Evolutionary conservation across 345 rosid genomes (phyloP).

Genomic region (Kernera saxatilis): DNA sequence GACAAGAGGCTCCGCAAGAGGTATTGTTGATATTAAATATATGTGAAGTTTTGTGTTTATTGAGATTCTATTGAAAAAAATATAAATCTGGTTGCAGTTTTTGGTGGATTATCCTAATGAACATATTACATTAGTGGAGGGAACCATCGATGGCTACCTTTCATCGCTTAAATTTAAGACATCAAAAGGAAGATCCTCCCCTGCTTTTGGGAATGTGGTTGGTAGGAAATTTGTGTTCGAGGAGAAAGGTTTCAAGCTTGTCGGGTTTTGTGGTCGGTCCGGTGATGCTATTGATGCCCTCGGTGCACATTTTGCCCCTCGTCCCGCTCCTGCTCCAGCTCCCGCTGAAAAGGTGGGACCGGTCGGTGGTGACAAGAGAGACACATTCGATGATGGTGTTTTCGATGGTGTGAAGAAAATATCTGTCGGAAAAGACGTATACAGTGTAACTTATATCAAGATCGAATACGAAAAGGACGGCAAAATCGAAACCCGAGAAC

Average conservation of each 20-base stretch:
- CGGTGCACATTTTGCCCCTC: constrained; percentile 10
- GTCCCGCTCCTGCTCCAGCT: background rate
- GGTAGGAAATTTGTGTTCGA: constrained; percentile 20
- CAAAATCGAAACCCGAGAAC: background rate
- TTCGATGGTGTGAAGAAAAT: background rate
- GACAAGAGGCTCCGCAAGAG: background rate
- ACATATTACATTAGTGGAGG: constrained; percentile 19
- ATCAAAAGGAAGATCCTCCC: constrained; percentile 13
- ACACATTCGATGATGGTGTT: constrained; percentile 5
- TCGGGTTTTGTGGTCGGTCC: constrained; percentile 17
- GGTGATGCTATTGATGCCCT: constrained; percentile 10
- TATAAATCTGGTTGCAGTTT: background rate
- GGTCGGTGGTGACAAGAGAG: background rate
- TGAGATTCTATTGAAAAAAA: background rate
- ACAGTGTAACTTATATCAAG: background rate
- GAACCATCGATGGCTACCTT: constrained; percentile 6
- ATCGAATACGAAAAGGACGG: background rate
- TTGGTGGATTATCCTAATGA: constrained; percentile 19
- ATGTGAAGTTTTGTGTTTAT: background rate
- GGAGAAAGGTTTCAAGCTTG: constrained; percentile 9
- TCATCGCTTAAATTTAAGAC: constrained; percentile 10
- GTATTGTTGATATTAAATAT: background rate
- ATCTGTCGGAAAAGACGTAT: background rate
- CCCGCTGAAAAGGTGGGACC: background rate
- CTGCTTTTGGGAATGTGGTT: constrained; percentile 3